A percentile compares a stretch with the other conserved stretches of the same genome.
Evolutionary conservation across 352 stramenopile genomes (phyloP).

Genomic region (Phytophthora rubi): DNA sequence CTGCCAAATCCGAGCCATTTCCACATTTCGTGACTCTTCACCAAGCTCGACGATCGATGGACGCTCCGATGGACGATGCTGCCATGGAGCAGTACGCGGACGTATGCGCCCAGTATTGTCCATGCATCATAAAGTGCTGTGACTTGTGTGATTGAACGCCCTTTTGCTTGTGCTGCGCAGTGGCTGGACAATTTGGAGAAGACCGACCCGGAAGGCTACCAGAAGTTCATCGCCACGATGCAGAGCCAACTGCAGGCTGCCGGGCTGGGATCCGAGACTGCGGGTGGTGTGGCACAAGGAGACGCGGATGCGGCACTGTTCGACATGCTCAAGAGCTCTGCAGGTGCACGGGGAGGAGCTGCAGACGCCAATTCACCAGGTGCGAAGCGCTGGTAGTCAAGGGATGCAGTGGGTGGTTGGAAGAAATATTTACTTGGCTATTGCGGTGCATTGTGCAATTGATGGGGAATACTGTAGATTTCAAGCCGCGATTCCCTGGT

Average conservation of each 20-base stretch:
- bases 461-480: constrained; percentile 29
- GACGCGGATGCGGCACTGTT: constrained; percentile 51
- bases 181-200: constrained; percentile 76
- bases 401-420: neutral
- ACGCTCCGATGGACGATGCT: constrained; percentile 55
- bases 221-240: constrained; percentile 70
- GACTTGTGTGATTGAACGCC: neutral
- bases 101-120: constrained; percentile 13
- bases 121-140: constrained; percentile 1
- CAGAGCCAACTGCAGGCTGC: constrained; percentile 57
- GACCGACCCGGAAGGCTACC: constrained; percentile 72
- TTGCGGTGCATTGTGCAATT: constrained; percentile 7
- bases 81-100: constrained; percentile 78
- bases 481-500: constrained; percentile 71
- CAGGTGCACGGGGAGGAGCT: constrained; percentile 9
- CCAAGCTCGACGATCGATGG: neutral
- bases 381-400: constrained; percentile 9
- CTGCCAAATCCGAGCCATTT: constrained; percentile 26
- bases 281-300: constrained; percentile 12
- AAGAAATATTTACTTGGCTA: neutral
- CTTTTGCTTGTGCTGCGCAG: constrained; percentile 37
- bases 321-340: constrained; percentile 57
- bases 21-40: constrained; percentile 38
- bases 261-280: constrained; percentile 4
- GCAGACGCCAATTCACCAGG: constrained; percentile 23